phyloP scores from a whole-genome alignment of 2,329 filamentous ascomycete species.

The Myriangium duriaei region DNA sequence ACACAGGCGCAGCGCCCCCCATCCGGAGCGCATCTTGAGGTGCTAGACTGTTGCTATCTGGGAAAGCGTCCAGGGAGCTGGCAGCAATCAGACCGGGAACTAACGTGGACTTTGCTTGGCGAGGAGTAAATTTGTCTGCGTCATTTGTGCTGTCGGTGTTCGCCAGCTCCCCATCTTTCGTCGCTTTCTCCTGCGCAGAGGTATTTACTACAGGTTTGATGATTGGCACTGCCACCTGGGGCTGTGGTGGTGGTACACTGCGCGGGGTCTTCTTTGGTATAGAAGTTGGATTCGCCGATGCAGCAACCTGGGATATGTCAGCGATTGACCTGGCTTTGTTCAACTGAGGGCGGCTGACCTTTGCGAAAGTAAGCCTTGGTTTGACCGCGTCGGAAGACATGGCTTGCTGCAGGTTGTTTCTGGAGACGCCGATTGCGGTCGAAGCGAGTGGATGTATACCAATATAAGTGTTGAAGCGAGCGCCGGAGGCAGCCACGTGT shows the following conservation, averaged over 20 bases:
- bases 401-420: constrained; percentile 21
- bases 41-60: constrained; percentile 15
- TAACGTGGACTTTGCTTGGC: constrained; percentile 5
- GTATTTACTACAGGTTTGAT: neutral
- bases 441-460: constrained; percentile 15
- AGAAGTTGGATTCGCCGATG: constrained; percentile 24
- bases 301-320: constrained; percentile 26
- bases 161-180: constrained; percentile 3
- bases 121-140: constrained; percentile 14
- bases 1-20: constrained; percentile 10
- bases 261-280: neutral
- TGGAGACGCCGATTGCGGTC: too few relatives aligned
- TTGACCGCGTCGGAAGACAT: constrained; percentile 17
- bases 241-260: neutral
- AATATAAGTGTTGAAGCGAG: neutral
- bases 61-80: neutral
- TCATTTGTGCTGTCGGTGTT: constrained; percentile 12
- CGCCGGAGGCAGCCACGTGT: neutral
- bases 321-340: neutral
- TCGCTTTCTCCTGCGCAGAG: neutral
- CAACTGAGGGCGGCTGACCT: constrained; percentile 38
- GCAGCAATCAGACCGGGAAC: constrained; percentile 4
- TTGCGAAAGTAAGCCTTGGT: constrained; percentile 60
- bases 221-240: constrained; percentile 13
- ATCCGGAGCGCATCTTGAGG: constrained; percentile 15